Evolutionary conservation across 345 rosid genomes (phyloP), one percentile per base, ranked within the genome.

Genomic region (Acer negundo): DNA sequence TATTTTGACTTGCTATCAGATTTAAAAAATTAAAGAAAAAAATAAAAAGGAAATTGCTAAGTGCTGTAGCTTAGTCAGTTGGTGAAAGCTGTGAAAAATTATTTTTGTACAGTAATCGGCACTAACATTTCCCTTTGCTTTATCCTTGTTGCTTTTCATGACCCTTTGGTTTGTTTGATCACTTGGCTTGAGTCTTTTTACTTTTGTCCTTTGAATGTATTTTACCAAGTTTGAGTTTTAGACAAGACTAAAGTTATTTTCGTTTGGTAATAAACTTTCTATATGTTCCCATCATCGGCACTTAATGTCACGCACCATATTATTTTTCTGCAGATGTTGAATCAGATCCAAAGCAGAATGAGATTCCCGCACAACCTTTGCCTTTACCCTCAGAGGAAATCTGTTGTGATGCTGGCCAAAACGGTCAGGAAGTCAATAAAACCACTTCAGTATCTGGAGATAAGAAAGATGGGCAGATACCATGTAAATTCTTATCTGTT

Each of bases 361-460:
- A 66, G 62, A 73, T 62, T 13, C 55, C 11, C 3, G 51, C 42
- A 19, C 81, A 62, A 77, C 31, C 78, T 49, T 74, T 16, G 75
- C 70, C 77, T 78, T 82, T 75, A 76, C 53, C 73, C 61, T 47
- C 64, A 4, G 68, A 81, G 46, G 79, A 73, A 26, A 16, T 74
- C 17, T 19, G 44, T 13, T 10, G 24, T 49, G 74, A 70, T 78
- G 20, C 74, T 63, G 69, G 49, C 71, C 69, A 28, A 72, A 82
- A 77, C 42, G 78, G 51, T 64, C 71, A 12, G 67, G 73, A 70
- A 74, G 81, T 76, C 6, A 66, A 68, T 56, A 79, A 82, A 72
- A 59, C 75, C 51, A 74, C 69, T 42, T 53, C 63, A 26, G 67
- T 4, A 26, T 76, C 84, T 79, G 81, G 62, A 68, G 86, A 75